Base-by-base conservation (phyloP, 495 filamentous ascomycete genomes). In the Tetracladium marchalianum region DNA sequence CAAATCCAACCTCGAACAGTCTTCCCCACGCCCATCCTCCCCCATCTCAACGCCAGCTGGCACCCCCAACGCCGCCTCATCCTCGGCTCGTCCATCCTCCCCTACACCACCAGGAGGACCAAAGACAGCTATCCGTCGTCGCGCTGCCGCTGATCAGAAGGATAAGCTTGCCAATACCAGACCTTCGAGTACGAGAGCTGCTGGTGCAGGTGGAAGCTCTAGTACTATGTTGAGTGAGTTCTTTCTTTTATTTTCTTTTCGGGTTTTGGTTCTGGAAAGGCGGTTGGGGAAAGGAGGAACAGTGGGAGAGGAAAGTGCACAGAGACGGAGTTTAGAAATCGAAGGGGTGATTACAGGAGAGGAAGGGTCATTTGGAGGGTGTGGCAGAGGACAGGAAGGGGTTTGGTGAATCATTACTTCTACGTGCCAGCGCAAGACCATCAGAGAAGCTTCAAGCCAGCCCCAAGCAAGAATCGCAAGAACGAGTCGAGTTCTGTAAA, bases 201-300 rank as follows among this genome's bases (percentile, higher is more conserved):
- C 92, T 12, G 92, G 93, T 51, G 92, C 93, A 9, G 92, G 92
- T 49, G 92, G 92, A 47, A 95, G 89, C 55, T 92, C 83, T 63
- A 92, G 87, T 64, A 98, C 92, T 38, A 98, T 98, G 92, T 77
- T 98, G 66, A 87, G 90, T 81, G 76, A 49, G 80, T 75, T 27
- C 40, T 15, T 4, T 38, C 44, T 24, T 44, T 13, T 44, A 15
- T 1, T 34, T 9, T 31, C 10, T 11, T 40, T 40, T 3, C 5
- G 19, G 38, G 11, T 15, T 32, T 44, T 4, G 6, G 41, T 38
- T 27, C 2, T 35, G 31, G 32, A 33, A 37, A 36, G 31, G 32
- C 33, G 19, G 22, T 5, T 41, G 46, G 31, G 38, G 12, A 18
- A 6, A 16, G 47, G 12, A 39, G 11, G 15, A 17, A 36, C 27